Evolutionary conservation across 1,284 basidiomycete genomes (phyloP), one percentile per base, ranked within the genome.

Genomic region (Ganoderma sinense): DNA sequence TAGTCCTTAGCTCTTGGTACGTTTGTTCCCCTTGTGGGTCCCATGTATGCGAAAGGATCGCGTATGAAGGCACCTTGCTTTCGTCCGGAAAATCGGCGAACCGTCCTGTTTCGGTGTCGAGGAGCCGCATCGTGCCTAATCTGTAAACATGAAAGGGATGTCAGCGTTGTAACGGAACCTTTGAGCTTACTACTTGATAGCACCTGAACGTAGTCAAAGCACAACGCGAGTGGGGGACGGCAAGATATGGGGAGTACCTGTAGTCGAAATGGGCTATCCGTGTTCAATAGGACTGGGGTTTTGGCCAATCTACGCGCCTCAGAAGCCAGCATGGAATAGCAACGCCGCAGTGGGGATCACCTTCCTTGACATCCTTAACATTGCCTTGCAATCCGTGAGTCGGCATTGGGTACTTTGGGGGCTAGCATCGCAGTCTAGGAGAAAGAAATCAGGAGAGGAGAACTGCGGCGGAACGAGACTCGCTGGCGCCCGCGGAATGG

Each of bases 31-130:
- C 48, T 55, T 53, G 33, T 8, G 36, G 45, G 33, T 51, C 48
- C 62, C 62, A 64, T 36, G 48, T 39, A 33, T 64, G 62, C 41
- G 48, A 64, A 26, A 53, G 48, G 31, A 53, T 64, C 16, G 62
- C 45, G 48, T 64, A 64, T 5, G 23, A 11, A 11, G 39, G 59
- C 26, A 41, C 1, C 41, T 40, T 43, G 36, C 26, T 40, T 40
- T 23, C 36, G 40, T 61, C 40, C 18, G 36, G 59, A n/a, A 29
- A 61, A 8, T 26, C 36, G 2, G n/a, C 20, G 33, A 59, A 40
- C 58, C 39, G 33, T n/a, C 39, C 59, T 0, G 40, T 61, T 29
- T 43, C 40, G n/a, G 59, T 43, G 16, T 61, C 23, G 31, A 61
- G 59, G 4, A 41, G 23, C 18, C 59, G 40, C 59, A 61, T 61